A percentile compares a stretch with the other conserved stretches of the same genome.
Conservation (phyloP, 306 rosid species). For the Ceratonia siliqua region DNA sequence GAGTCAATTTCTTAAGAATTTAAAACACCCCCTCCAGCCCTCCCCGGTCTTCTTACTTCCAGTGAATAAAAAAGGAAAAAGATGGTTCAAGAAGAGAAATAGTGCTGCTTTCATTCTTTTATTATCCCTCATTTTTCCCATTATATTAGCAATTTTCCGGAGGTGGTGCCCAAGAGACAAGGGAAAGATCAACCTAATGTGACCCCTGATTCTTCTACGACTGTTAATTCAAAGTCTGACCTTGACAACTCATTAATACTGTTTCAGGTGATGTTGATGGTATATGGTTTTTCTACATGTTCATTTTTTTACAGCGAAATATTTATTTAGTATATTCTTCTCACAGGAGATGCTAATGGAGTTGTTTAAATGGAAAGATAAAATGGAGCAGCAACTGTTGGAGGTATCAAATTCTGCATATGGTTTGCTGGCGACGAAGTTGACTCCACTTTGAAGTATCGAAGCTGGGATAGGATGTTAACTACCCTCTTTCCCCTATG, state of each 20-base stretch:
- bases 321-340: background rate
- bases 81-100: background rate
- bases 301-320: background rate
- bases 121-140: constrained; percentile 26
- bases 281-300: background rate
- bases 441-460: constrained; percentile 31
- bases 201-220: constrained; percentile 78
- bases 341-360: constrained; percentile 75
- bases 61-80: too few relatives aligned
- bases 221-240: constrained; percentile 66
- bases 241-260: constrained; percentile 51
- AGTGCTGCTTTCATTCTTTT: background rate
- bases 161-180: constrained; percentile 44
- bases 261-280: constrained; percentile 63
- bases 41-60: background rate
- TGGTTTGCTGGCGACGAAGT: constrained; percentile 53
- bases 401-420: constrained; percentile 58
- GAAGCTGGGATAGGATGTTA: constrained; percentile 40
- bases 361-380: constrained; percentile 71
- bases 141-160: constrained; percentile 48
- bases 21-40: background rate
- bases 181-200: constrained; percentile 58
- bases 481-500: constrained; percentile 12
- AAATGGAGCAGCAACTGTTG: constrained; percentile 64
- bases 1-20: constrained; percentile 11